Evolutionary conservation across 139 green algal species (phyloP), one percentile per base, ranked within the genome.

Genomic region (Choricystis sp.): DNA sequence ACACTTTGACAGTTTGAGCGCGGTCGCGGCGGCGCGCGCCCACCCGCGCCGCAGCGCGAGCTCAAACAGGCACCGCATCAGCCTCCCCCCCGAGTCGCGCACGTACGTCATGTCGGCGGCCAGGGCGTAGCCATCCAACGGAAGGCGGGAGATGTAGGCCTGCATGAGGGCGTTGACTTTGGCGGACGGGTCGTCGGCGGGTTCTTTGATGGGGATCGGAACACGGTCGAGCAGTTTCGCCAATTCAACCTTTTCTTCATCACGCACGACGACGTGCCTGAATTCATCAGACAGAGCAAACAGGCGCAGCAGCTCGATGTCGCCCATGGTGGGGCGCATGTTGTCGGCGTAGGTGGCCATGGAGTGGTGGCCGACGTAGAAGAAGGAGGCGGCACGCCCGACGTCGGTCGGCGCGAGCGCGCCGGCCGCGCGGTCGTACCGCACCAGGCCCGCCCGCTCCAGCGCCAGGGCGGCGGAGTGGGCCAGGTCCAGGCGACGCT

Each of bases 221-320:
- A 99, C 92, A 1, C 92, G 76, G 66, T 99, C 93, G 59, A 98
- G 81, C 69, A 99, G 81, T 80, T 96, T 97, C 57, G 86, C 91
- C 65, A 99, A 81, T 83, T 98, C 91, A 65, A 96, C 63, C 83
- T 98, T 98, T 82, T 98, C 92, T 72, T 98, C 92, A 68, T 72
- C 56, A 1, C 91, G 75, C 62, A 98, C 92, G 22, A 86, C 65
- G 70, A 95, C 82, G 78, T 86, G 85, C 60, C 82, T 81, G 74
- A 88, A 81, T 60, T 97, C 91, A 58, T 97, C 91, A 0, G 81
- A 81, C 60, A 93, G 70, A 22, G 74, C 78, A 77, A 99, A 99
- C 24, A 99, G 77, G 56, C 92, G 84, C 67, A 89, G 79, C 66
- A 99, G 84, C 76, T 99, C 92, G 29, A 99, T 99, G 65, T 99